A percentile compares a stretch with the other conserved stretches of the same genome.
Evolutionary conservation across 2,329 filamentous ascomycete genomes (phyloP).

Genomic region (Trichoderma citrinoviride): DNA sequence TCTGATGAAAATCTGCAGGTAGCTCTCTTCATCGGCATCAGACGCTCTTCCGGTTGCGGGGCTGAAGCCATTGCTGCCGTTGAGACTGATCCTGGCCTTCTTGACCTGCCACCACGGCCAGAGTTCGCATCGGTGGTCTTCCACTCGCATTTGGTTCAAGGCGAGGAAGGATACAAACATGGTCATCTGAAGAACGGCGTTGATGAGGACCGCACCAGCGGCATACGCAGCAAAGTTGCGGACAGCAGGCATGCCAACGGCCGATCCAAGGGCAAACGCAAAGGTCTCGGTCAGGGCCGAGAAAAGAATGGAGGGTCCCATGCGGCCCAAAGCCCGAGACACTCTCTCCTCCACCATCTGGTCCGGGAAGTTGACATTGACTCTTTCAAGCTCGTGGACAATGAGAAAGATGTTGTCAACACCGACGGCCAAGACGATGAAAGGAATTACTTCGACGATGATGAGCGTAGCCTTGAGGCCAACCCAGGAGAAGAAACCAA

Average conservation of each 20-base stretch:
- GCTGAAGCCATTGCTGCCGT: slow-evolving; percentile 53
- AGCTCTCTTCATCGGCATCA: slow-evolving; percentile 78
- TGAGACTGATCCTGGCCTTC: slow-evolving; percentile 66
- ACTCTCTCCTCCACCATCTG: slow-evolving; percentile 83
- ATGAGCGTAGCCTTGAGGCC: slow-evolving; percentile 95
- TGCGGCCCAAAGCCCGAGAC: slow-evolving; percentile 84
- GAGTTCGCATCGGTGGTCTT: slow-evolving; percentile 85
- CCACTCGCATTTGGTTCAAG: slow-evolving; percentile 86
- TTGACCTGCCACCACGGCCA: slow-evolving; percentile 84
- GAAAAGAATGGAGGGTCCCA: slow-evolving; percentile 94
- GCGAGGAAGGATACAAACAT: slow-evolving; percentile 93
- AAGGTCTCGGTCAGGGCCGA: slow-evolving; percentile 94
- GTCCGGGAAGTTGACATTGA: slow-evolving; percentile 89
- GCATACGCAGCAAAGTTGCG: slow-evolving; percentile 97
- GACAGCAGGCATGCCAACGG: slow-evolving; percentile 96
- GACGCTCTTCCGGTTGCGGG: slow-evolving; percentile 59
- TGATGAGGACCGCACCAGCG: slow-evolving; percentile 93
- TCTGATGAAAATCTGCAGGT: slow-evolving; percentile 82
- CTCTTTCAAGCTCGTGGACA: slow-evolving; percentile 94
- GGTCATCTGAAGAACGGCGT: slow-evolving; percentile 92
- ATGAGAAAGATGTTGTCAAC: slow-evolving; percentile 99
- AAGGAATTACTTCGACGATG: slow-evolving; percentile 97
- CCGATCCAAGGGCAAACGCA: slow-evolving; percentile 87
- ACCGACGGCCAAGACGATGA: slow-evolving; percentile 91
- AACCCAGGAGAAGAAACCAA: slow-evolving; percentile 88